Percentiles rank a stretch among this genome's conserved stretches.
These are phyloP conservation scores for Staphylotrichum longicolle DNA, from an alignment of 495 filamentous ascomycete species.

Conservation along the genomic window DNA sequence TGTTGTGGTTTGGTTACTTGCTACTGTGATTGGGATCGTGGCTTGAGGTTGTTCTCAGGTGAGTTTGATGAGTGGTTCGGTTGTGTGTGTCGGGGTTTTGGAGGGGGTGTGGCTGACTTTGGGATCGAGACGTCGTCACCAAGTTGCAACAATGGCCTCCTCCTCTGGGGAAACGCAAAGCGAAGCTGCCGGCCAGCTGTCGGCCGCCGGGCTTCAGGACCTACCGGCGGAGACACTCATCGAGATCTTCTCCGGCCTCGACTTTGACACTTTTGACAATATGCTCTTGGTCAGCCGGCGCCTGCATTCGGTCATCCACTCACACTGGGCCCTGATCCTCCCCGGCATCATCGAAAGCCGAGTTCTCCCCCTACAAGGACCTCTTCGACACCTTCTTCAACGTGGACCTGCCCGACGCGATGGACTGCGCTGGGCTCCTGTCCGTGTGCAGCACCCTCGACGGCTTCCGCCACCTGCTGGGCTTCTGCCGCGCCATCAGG, in stretches of 20 bases:
- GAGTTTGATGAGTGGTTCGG: too few species aligned
- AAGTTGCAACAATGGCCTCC: too few species aligned
- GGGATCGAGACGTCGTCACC: too few species aligned
- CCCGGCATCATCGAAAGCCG: conserved; percentile 34
- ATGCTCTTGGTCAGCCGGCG: conserved; percentile 27
- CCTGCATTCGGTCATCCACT: conserved; percentile 25
- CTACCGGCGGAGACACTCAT: conserved; percentile 36
- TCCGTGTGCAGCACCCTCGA: neutral
- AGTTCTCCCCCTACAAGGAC: conserved; percentile 61
- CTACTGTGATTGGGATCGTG: too few species aligned
- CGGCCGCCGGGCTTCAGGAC: neutral
- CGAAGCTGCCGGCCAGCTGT: neutral
- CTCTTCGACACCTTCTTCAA: conserved; percentile 57
- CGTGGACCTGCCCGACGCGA: conserved; percentile 10
- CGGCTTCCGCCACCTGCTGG: conserved; percentile 28
- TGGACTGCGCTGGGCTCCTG: neutral
- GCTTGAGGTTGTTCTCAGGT: too few species aligned
- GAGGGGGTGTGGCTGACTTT: too few species aligned
- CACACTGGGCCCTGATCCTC: conserved; percentile 30
- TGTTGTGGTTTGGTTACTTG: too few species aligned
- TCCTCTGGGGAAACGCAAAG: neutral
- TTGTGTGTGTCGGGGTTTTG: too few species aligned
- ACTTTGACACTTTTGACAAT: conserved; percentile 27
- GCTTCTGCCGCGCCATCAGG: conserved; percentile 56
- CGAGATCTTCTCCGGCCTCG: conserved; percentile 35